Evolutionary conservation across 139 green algal genomes (phyloP).

Genomic region (Micractinium sp.): DNA sequence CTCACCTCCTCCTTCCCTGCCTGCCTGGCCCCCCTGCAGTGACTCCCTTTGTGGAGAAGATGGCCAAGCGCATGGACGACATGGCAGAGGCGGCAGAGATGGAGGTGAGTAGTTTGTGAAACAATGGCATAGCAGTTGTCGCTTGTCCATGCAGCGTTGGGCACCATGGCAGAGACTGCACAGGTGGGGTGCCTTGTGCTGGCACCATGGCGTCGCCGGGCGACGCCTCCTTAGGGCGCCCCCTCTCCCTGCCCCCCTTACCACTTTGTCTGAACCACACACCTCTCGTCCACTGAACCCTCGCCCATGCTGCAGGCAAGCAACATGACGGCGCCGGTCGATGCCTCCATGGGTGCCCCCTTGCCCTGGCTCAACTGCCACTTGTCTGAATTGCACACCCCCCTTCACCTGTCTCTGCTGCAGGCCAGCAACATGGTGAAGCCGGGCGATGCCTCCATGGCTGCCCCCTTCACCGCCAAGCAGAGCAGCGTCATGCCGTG

Average conservation of each 20-base stretch:
- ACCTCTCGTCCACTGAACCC: too few relatives aligned
- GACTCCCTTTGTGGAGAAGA: slow-evolving; percentile 56
- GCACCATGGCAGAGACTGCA: too few relatives aligned
- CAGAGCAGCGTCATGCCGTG: slow-evolving; percentile 74
- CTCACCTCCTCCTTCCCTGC: background rate
- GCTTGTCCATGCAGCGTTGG: too few relatives aligned
- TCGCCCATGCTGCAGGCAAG: background rate
- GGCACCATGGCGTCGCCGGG: too few relatives aligned
- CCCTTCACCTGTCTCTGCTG: background rate
- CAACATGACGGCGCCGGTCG: slow-evolving; percentile 78
- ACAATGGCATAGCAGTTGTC: background rate
- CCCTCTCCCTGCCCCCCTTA: background rate
- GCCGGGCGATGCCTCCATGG: slow-evolving; percentile 91
- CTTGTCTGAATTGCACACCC: background rate
- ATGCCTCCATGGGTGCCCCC: slow-evolving; percentile 87
- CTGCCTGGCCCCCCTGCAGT: slow-evolving; percentile 22
- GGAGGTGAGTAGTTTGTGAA: slow-evolving; percentile 9
- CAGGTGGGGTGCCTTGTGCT: too few relatives aligned
- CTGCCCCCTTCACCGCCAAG: slow-evolving; percentile 92
- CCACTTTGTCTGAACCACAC: background rate
- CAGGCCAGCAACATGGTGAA: slow-evolving; percentile 70
- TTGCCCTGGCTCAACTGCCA: slow-evolving; percentile 52
- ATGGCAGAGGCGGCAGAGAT: slow-evolving; percentile 55
- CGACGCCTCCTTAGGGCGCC: too few relatives aligned
- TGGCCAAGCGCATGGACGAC: slow-evolving; percentile 81